Base-by-base conservation (phyloP, 768 basidiomycete species). In the Rhizopogon rudus region DNA sequence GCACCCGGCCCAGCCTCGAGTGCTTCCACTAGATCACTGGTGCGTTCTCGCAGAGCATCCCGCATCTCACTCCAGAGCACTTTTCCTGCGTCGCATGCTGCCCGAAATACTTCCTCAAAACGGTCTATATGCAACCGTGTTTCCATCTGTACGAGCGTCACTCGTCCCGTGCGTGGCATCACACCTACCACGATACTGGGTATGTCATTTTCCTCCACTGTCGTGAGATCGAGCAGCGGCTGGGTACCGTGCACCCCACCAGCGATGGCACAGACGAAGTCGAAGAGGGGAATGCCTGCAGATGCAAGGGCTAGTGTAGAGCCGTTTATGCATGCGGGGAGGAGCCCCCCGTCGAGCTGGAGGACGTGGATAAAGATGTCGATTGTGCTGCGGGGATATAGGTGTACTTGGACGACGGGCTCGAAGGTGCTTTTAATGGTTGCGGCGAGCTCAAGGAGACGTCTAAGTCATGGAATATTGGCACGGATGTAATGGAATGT, bases 341-440 rank as follows among this genome's bases (percentile, higher is more conserved):
- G 79, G 41, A 98, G 76, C 0, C 91, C 91, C 40, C 97, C 97
- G 64, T 99, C 97, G 66, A 94, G 90, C 61, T 97, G 91, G 40
- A 97, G 74, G 29, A 99, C 86, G 69, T 96, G 93, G 6, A 99
- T 79, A 70, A 86, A 91, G 57, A 99, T 86, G 72, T 96, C 92
- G 68, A 99, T 97, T 68, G 94, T 87, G 35, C 91, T 91, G 48
- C 97, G 86, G 20, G 96, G 96, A 72, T 97, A 98, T 45, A 99
- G 81, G 57, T 80, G 81, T 6, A 90, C 88, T 67, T 93, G 90
- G 22, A 99, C 82, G 53, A 96, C 93, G 41, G 95, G 93, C 66
- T 98, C 96, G 67, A 99, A 98, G 0, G 97, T 98, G 31, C 91
- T 86, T 73, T 92, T 91, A 59, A 98, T 86, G 22, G 87, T 83